Conservation (phyloP, 495 filamentous ascomycete genomes). For the Parmelia sp. region DNA sequence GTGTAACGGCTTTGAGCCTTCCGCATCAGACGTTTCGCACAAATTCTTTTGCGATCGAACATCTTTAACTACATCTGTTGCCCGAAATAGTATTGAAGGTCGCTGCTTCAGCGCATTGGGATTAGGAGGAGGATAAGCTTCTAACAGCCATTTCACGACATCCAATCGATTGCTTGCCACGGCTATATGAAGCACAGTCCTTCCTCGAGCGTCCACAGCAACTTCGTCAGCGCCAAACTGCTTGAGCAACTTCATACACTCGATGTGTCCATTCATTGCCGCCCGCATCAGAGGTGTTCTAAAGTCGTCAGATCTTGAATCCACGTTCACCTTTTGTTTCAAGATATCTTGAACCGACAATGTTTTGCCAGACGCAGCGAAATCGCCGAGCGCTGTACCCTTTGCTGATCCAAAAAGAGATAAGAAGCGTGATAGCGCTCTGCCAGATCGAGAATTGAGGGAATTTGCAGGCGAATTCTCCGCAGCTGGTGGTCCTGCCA, state of each 20-base stretch:
- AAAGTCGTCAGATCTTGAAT: constrained; percentile 8
- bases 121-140: constrained; percentile 14
- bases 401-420: constrained; percentile 12
- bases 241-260: constrained; percentile 16
- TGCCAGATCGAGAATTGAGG: constrained; percentile 7
- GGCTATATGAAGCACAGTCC: constrained; percentile 18
- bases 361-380: constrained; percentile 14
- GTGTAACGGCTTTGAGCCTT: constrained; percentile 19
- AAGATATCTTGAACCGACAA: constrained; percentile 10
- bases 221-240: constrained; percentile 20
- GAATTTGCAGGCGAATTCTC: background rate
- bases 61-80: constrained; percentile 13
- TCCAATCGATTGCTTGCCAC: constrained; percentile 9
- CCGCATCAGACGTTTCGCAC: constrained; percentile 17
- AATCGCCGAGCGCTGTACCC: constrained; percentile 14
- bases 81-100: constrained; percentile 15
- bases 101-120: constrained; percentile 3
- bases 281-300: constrained; percentile 22
- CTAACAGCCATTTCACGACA: constrained; percentile 18
- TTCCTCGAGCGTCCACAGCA: constrained; percentile 16
- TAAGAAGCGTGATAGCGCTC: constrained; percentile 6
- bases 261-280: constrained; percentile 16
- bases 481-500: constrained; percentile 9
- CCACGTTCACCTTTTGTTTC: constrained; percentile 9
- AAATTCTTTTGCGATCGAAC: constrained; percentile 14